Evolutionary conservation across 208 protist species (phyloP), one percentile per base, ranked within the genome.

Genomic region (Trypanosoma lewisi): DNA sequence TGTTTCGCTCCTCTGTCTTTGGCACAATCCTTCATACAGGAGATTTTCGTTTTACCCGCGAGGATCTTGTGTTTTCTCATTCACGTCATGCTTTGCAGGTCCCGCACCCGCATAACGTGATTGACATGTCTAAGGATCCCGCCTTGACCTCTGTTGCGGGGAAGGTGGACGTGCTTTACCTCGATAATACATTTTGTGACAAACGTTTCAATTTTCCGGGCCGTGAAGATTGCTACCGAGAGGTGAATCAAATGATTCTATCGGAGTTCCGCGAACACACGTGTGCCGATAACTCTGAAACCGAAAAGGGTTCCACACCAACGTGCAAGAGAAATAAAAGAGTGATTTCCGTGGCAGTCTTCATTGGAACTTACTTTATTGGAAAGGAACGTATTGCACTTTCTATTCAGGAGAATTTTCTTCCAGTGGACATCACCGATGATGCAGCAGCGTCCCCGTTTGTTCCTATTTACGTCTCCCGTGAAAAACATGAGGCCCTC

Each of bases 111-210:
- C 72, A 63, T 21, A 85, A 81, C 51, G 83, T 87, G 61, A 70
- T 77, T 42, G 73, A 78, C 34, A 74, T 98, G 44, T 66, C 70
- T 0, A 70, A 82, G 8, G 45, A 92, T 62, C 63, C 70, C 19
- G 45, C 78, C 5, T 59, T 97, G 34, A 48, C 50, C 9, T 59
- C 66, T 14, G 70, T 88, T 28, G n/a, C 55, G 8, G 72, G 77
- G 1, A 52, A 66, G 17, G 74, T 95, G n/a, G 80, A 93, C 30
- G 75, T 69, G 5, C 75, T 98, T 1, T 96, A 90, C 66, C 74
- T 98, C 4, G 95, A 98, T 69, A 98, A 96, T 65, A 98, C 95
- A 1, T 98, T 93, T 72, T 97, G 93, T 54, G 61, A 82, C 44
- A 77, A 88, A 8, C 47, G 73, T 11, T 96, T 93, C 73, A 33